phyloP scores from a whole-genome alignment of 1,139 yeast species.

The Pichia sorboxylosa region DNA sequence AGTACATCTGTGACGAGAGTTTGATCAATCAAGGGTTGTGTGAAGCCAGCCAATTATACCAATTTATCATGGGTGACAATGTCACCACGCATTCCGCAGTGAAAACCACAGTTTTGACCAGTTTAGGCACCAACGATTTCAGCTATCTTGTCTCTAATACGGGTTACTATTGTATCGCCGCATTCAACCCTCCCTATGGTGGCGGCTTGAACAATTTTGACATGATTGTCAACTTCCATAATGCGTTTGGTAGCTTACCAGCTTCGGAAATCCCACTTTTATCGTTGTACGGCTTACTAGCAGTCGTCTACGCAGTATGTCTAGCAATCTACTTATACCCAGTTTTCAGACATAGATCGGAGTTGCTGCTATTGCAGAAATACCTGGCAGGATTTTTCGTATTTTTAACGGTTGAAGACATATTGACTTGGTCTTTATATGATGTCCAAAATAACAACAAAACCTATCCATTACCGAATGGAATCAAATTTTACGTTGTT shows the following conservation, averaged over 20 bases:
- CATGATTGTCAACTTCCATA: constrained; percentile 68
- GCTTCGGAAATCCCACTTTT: constrained; percentile 88
- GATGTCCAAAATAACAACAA: constrained; percentile 62
- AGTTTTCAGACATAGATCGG: constrained; percentile 76
- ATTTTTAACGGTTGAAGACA: constrained; percentile 73
- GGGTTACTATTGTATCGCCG: constrained; percentile 86
- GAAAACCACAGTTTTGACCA: constrained; percentile 42
- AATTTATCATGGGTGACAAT: constrained; percentile 41
- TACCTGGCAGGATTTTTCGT: constrained; percentile 79
- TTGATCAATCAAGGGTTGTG: constrained; percentile 58
- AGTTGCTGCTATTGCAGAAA: constrained; percentile 80
- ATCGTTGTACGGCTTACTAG: constrained; percentile 78
- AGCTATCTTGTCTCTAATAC: constrained; percentile 59
- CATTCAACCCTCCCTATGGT: constrained; percentile 32
- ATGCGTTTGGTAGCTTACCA: constrained; percentile 79
- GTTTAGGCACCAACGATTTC: constrained; percentile 48
- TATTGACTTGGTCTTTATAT: constrained; percentile 85
- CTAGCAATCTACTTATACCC: constrained; percentile 77
- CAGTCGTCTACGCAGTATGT: constrained; percentile 73
- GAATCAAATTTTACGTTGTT: constrained; percentile 63
- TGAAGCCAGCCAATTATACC: constrained; percentile 40
- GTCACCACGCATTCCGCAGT: constrained; percentile 35
- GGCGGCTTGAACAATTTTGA: constrained; percentile 31
- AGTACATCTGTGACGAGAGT: constrained; percentile 64
- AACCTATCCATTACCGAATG: constrained; percentile 36